Percentiles rank a stretch among this genome's conserved stretches.
Conservation (phyloP, 345 rosid species). For the Citrus trifoliata region DNA sequence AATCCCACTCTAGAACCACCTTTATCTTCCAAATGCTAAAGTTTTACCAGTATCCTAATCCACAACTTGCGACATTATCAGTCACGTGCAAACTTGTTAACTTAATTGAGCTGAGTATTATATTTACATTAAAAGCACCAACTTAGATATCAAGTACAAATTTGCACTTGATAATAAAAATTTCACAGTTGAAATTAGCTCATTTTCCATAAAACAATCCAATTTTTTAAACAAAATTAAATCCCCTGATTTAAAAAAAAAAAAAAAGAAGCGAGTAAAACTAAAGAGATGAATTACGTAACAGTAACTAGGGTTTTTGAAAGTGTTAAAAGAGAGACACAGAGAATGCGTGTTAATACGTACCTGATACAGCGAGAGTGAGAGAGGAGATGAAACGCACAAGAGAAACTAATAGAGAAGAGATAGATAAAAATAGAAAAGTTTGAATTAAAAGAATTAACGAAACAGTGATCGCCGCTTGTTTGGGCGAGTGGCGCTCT, state of each 20-base stretch:
- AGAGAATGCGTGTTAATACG: neutral
- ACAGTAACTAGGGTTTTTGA: neutral
- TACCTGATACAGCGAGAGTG: neutral
- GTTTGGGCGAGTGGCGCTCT: too few species aligned
- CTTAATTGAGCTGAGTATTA: neutral
- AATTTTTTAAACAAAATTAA: too few species aligned
- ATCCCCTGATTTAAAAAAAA: too few species aligned
- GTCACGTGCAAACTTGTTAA: too few species aligned
- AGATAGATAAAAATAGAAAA: neutral
- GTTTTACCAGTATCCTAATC: neutral
- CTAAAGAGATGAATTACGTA: neutral
- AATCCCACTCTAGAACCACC: neutral
- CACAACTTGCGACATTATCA: neutral
- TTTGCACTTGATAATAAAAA: neutral
- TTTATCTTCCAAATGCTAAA: neutral
- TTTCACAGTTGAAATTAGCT: neutral
- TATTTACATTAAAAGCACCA: neutral
- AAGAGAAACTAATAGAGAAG: neutral
- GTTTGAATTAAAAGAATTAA: too few species aligned
- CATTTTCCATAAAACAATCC: neutral
- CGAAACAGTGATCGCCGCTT: too few species aligned
- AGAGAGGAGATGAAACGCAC: neutral
- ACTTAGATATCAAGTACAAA: neutral
- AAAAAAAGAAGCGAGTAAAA: neutral
- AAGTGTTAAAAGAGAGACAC: neutral